These are phyloP conservation scores for Kockiozyma suomiensis DNA, from an alignment of 805 yeast species.

Conservation along the genomic window DNA sequence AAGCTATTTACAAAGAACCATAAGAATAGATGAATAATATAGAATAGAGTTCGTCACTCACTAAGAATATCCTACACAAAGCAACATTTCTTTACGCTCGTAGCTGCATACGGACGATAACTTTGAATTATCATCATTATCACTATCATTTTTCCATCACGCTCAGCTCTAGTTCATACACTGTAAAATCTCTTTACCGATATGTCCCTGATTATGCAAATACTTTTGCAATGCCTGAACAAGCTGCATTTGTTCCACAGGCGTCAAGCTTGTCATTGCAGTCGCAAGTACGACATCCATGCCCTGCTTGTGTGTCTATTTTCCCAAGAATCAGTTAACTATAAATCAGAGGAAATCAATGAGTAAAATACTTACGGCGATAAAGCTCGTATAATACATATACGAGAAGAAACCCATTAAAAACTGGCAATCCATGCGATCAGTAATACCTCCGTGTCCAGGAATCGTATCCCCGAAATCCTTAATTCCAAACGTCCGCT, in stretches of 20 bases:
- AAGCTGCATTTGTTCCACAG: conserved; percentile 65
- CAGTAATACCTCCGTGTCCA: conserved; percentile 98
- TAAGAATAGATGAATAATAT: too few relatives aligned
- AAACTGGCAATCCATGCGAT: conserved; percentile 96
- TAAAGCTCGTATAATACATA: conserved; percentile 87
- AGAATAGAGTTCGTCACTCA: too few relatives aligned
- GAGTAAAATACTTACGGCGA: conserved; percentile 49
- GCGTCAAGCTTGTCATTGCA: conserved; percentile 67
- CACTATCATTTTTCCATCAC: too few relatives aligned
- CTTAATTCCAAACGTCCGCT: conserved; percentile 92
- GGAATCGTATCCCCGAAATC: conserved; percentile 99
- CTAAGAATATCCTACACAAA: too few relatives aligned
- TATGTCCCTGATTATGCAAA: conserved; percentile 44
- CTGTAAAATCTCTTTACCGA: conserved; percentile 13
- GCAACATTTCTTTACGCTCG: too few relatives aligned
- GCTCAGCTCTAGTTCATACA: conserved; percentile 28
- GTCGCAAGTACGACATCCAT: conserved; percentile 75
- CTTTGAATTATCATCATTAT: too few relatives aligned
- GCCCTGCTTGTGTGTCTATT: conserved; percentile 45
- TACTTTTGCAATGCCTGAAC: conserved; percentile 61
- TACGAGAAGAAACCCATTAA: conserved; percentile 95
- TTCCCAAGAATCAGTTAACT: not conserved
- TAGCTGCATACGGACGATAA: too few relatives aligned
- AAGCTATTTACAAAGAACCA: not conserved
- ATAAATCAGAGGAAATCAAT: not conserved